Evolutionary conservation across 1,139 yeast species (phyloP).

Genomic region (Yamadazyma kanchanaburiensis): DNA sequence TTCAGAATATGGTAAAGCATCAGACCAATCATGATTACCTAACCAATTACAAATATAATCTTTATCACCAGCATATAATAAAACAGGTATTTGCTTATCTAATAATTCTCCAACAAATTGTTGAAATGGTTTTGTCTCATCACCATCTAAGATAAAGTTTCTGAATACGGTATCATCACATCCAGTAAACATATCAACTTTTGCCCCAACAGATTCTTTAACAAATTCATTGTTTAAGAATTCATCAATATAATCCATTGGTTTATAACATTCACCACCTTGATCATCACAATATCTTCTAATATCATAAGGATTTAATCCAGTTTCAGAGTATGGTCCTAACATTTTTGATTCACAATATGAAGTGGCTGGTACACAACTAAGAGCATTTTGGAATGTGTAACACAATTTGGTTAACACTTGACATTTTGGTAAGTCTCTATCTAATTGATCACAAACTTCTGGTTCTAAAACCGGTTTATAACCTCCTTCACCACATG

Average conservation of each 20-base stretch:
- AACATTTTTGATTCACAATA: constrained; percentile 77
- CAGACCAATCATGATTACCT: constrained; percentile 79
- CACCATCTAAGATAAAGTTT: constrained; percentile 81
- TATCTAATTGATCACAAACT: constrained; percentile 55
- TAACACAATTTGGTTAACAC: constrained; percentile 79
- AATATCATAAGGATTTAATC: constrained; percentile 90
- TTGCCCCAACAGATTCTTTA: constrained; percentile 84
- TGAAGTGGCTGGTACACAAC: constrained; percentile 89
- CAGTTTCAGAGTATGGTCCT: constrained; percentile 46
- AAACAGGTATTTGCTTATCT: constrained; percentile 60
- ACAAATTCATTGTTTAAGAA: constrained; percentile 34
- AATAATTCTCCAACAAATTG: constrained; percentile 62
- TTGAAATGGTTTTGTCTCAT: constrained; percentile 85
- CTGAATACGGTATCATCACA: constrained; percentile 84
- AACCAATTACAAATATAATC: constrained; percentile 86
- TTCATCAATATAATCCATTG: constrained; percentile 29
- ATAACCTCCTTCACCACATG: constrained; percentile 79
- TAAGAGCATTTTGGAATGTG: constrained; percentile 67
- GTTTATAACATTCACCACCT: constrained; percentile 62
- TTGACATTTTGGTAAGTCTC: constrained; percentile 75
- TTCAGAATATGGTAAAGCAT: constrained; percentile 63
- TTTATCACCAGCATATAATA: constrained; percentile 82
- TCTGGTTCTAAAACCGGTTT: constrained; percentile 61
- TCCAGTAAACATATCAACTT: constrained; percentile 76
- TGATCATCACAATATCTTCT: constrained; percentile 78